phyloP scores from a whole-genome alignment of 305 asterid species.

The Fraxinus baroniana region DNA sequence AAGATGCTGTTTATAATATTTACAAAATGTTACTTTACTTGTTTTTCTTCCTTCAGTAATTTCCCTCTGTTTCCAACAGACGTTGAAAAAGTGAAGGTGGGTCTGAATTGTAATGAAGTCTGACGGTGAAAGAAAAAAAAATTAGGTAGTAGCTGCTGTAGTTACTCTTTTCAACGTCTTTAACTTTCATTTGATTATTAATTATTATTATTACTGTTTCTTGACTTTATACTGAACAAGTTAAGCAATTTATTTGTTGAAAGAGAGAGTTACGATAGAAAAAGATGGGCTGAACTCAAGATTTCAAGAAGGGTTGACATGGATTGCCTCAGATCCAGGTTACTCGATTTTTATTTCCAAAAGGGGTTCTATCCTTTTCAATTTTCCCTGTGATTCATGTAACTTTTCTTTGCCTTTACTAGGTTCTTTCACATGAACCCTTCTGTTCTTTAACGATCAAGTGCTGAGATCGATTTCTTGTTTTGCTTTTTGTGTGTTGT shows the following conservation, averaged over 20 bases:
- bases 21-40: neutral
- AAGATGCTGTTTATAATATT: neutral
- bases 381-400: constrained; percentile 65
- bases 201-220: neutral
- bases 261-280: constrained; percentile 39
- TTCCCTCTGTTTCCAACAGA: constrained; percentile 28
- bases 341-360: constrained; percentile 38
- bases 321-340: constrained; percentile 93
- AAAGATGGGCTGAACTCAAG: constrained; percentile 25
- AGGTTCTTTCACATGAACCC: constrained; percentile 39
- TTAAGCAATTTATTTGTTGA: constrained; percentile 48
- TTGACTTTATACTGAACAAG: constrained; percentile 25
- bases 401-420: constrained; percentile 40
- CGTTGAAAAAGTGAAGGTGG: constrained; percentile 32
- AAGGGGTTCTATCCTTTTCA: constrained; percentile 37
- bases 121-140: constrained; percentile 13
- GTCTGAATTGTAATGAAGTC: neutral
- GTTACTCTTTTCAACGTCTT: constrained; percentile 21
- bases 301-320: constrained; percentile 54
- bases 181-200: constrained; percentile 1
- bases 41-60: neutral
- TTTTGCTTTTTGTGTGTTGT: constrained; percentile 9
- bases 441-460: constrained; percentile 25
- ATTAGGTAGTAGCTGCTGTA: neutral
- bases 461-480: constrained; percentile 24